A percentile compares a stretch with the other conserved stretches of the same genome.
These are phyloP conservation scores for Pelargonium citronellum DNA, from an alignment of 441 rosid species.

Conservation along the genomic window DNA sequence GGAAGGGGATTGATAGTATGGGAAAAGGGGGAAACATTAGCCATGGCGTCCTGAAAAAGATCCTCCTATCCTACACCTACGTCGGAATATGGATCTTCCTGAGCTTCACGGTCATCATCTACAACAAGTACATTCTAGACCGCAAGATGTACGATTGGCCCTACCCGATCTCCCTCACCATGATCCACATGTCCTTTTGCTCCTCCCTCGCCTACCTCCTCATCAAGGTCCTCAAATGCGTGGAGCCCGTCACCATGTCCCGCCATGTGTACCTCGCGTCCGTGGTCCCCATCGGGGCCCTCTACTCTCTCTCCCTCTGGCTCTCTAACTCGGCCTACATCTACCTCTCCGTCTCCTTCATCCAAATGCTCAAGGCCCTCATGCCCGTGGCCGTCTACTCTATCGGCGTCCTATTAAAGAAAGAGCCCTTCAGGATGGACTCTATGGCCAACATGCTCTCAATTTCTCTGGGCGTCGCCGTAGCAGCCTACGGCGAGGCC, in stretches of 20 bases:
- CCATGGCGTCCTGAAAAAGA: neutral
- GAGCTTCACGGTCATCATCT: neutral
- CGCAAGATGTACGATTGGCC: neutral
- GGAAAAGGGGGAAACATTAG: too few relatives aligned
- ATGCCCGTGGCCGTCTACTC: neutral
- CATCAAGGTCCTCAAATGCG: neutral
- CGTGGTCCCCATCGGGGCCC: neutral
- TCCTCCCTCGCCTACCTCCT: neutral
- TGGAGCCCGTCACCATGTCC: neutral
- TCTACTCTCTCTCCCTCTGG: neutral
- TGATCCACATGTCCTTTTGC: slow-evolving; percentile 1
- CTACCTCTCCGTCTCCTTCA: slow-evolving; percentile 3
- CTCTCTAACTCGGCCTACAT: neutral
- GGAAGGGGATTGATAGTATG: too few relatives aligned
- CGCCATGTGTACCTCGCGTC: neutral
- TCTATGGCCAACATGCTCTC: slow-evolving; percentile 88
- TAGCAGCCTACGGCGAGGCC: slow-evolving; percentile 93
- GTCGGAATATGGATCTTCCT: slow-evolving; percentile 2
- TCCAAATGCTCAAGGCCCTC: slow-evolving; percentile 2
- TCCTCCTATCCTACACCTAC: neutral
- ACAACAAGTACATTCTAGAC: slow-evolving; percentile 4
- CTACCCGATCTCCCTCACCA: slow-evolving; percentile 5
- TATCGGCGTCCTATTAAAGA: slow-evolving; percentile 32
- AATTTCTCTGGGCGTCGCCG: slow-evolving; percentile 78
- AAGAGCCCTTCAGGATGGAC: slow-evolving; percentile 57